phyloP scores from a whole-genome alignment of 108 stramenopile species.

The Cylindrotheca fusiformis region DNA sequence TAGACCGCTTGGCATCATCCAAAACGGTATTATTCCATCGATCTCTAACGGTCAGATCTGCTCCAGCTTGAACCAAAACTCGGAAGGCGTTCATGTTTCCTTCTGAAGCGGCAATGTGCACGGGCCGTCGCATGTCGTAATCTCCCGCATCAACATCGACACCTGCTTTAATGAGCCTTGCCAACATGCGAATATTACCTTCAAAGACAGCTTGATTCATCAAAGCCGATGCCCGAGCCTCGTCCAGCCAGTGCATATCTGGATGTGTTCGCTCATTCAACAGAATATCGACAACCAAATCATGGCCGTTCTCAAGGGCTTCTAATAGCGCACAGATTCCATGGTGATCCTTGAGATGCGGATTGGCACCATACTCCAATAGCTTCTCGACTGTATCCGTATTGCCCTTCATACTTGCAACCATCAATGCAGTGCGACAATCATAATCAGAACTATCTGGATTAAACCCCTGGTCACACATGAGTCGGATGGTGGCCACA shows the following conservation, averaged over 20 bases:
- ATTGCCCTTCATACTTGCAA: conserved; percentile 67
- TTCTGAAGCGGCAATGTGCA: conserved; percentile 57
- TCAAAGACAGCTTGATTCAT: conserved; percentile 53
- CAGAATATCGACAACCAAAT: conserved; percentile 29
- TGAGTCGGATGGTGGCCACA: conserved; percentile 46
- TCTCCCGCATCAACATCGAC: conserved; percentile 52
- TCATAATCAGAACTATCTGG: conserved; percentile 66
- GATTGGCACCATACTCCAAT: conserved; percentile 45
- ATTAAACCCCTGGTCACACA: conserved; percentile 67
- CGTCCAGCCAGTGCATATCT: conserved; percentile 33
- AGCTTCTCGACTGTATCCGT: conserved; percentile 45
- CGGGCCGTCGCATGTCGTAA: conserved; percentile 46
- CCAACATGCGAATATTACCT: conserved; percentile 38
- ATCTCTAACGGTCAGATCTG: conserved; percentile 40
- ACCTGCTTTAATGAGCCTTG: conserved; percentile 42
- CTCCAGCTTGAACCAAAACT: conserved; percentile 43
- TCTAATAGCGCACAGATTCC: conserved; percentile 55
- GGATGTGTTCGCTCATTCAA: conserved; percentile 16
- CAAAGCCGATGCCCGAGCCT: conserved; percentile 33
- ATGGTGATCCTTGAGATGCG: conserved; percentile 58
- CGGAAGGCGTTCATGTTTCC: conserved; percentile 31
- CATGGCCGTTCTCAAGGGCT: conserved; percentile 58
- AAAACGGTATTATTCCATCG: conserved; percentile 38
- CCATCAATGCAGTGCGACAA: conserved; percentile 62
- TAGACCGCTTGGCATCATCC: conserved; percentile 29